These are phyloP conservation scores for Holtermanniella nyarrowii DNA, from an alignment of 768 basidiomycete genomes.

Conservation along the genomic window DNA sequence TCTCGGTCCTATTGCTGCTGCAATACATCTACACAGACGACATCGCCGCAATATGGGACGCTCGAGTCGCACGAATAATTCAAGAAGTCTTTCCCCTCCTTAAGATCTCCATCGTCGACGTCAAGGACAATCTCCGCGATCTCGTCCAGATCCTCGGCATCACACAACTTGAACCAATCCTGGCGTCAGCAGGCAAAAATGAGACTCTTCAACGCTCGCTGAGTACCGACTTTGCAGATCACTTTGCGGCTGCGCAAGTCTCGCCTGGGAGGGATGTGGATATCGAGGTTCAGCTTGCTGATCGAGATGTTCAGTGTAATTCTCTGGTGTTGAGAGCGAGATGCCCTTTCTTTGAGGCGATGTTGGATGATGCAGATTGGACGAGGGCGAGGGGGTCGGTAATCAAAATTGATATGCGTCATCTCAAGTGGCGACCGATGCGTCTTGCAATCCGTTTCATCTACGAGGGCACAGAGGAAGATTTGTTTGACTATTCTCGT, in stretches of 20 bases:
- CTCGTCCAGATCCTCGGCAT: conserved; percentile 57
- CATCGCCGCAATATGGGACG: conserved; percentile 73
- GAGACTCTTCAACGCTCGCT: conserved; percentile 47
- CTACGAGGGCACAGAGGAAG: conserved; percentile 59
- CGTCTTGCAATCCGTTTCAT: conserved; percentile 63
- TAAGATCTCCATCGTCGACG: conserved; percentile 41
- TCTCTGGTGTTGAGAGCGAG: conserved; percentile 70
- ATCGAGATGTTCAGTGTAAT: conserved; percentile 56
- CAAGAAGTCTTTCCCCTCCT: conserved; percentile 40
- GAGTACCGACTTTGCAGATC: conserved; percentile 45
- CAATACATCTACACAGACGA: conserved; percentile 84
- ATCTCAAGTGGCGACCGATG: conserved; percentile 65
- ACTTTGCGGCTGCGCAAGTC: conserved; percentile 44
- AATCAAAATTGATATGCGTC: conserved; percentile 58
- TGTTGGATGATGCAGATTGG: conserved; percentile 80
- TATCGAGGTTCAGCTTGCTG: conserved; percentile 51
- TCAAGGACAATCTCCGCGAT: conserved; percentile 56
- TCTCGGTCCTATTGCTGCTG: conserved; percentile 64
- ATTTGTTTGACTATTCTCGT: conserved; percentile 66
- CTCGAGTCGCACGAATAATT: conserved; percentile 50
- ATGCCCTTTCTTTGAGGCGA: conserved; percentile 68
- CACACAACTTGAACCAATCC: conserved; percentile 47
- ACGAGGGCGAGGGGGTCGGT: conserved; percentile 50
- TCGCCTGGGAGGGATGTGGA: conserved; percentile 55
- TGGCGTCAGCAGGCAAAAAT: conserved; percentile 57